These are phyloP conservation scores for Neurospora sp. DNA, from an alignment of 495 filamentous ascomycete genomes.

Conservation along the genomic window DNA sequence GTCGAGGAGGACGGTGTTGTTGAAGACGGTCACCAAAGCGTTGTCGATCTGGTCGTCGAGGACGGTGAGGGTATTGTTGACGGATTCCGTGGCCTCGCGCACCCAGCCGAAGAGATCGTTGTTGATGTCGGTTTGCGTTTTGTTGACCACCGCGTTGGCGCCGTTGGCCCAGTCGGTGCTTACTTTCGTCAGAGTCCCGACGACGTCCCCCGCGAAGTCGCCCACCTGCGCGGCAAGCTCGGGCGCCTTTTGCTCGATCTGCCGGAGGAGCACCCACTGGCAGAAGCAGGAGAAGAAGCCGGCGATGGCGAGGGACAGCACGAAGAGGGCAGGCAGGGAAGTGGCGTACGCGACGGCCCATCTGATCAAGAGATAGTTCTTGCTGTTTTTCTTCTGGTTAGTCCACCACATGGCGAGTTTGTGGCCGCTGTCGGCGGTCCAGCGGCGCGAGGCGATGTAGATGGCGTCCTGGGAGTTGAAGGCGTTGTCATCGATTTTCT, in stretches of 20 bases:
- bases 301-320: slow-evolving; percentile 75
- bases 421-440: slow-evolving; percentile 60
- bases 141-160: slow-evolving; percentile 64
- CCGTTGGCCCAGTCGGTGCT: slow-evolving; percentile 67
- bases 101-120: slow-evolving; percentile 82
- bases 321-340: slow-evolving; percentile 72
- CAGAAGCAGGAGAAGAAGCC: slow-evolving; percentile 77
- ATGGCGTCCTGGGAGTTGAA: slow-evolving; percentile 79
- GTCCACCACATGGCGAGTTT: slow-evolving; percentile 56
- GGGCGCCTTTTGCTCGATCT: slow-evolving; percentile 67
- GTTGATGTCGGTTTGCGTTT: slow-evolving; percentile 56
- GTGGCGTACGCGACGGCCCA: slow-evolving; percentile 88
- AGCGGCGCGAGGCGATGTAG: slow-evolving; percentile 75
- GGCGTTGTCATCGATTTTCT: slow-evolving; percentile 52
- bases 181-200: slow-evolving; percentile 57
- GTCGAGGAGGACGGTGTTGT: slow-evolving; percentile 61
- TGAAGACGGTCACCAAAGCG: slow-evolving; percentile 67
- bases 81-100: slow-evolving; percentile 62
- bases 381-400: slow-evolving; percentile 21
- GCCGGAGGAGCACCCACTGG: slow-evolving; percentile 68
- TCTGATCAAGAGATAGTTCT: slow-evolving; percentile 59
- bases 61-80: slow-evolving; percentile 78
- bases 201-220: slow-evolving; percentile 72
- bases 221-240: slow-evolving; percentile 66
- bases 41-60: slow-evolving; percentile 66